These are phyloP conservation scores for Pythium guiyangense DNA, from an alignment of 352 stramenopile species.

Conservation along the genomic window DNA sequence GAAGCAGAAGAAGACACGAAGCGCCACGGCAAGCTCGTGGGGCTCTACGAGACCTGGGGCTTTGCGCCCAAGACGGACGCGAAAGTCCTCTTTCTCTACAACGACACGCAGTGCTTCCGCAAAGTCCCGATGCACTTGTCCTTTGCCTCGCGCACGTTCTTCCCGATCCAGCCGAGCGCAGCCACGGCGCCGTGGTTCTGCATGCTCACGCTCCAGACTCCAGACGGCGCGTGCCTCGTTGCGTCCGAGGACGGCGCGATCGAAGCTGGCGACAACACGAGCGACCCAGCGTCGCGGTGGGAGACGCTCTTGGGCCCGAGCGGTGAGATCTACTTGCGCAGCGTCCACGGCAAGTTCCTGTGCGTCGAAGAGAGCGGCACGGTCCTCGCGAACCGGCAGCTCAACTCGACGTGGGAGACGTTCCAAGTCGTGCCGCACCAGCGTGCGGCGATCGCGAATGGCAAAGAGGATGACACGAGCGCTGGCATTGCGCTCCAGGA, in stretches of 20 bases:
- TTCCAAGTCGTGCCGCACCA: conserved; percentile 75
- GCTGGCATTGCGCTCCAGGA: conserved; percentile 65
- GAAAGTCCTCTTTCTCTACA: conserved; percentile 80
- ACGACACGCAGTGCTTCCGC: conserved; percentile 77
- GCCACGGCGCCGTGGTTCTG: conserved; percentile 49
- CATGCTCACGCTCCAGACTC: conserved; percentile 63
- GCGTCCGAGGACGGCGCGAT: conserved; percentile 64
- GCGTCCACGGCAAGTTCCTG: conserved; percentile 78
- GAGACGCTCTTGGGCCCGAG: conserved; percentile 58
- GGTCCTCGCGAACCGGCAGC: conserved; percentile 58
- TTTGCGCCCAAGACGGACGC: conserved; percentile 45
- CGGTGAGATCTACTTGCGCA: conserved; percentile 71
- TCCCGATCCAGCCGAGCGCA: conserved; percentile 36
- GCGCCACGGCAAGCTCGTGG: conserved; percentile 56
- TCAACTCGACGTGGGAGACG: conserved; percentile 87
- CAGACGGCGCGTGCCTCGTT: conserved; percentile 63
- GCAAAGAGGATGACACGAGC: too few species aligned
- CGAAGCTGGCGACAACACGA: conserved; percentile 24
- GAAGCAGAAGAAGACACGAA: conserved; percentile 68
- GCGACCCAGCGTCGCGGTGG: conserved; percentile 48
- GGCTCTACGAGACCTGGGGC: conserved; percentile 67
- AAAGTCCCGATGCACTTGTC: conserved; percentile 77
- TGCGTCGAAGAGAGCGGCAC: conserved; percentile 73
- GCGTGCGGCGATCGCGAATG: too few species aligned
- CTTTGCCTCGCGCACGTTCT: conserved; percentile 29